Evolutionary conservation across 306 rosid genomes (phyloP).

Genomic region (Mimosa bimucronata): DNA sequence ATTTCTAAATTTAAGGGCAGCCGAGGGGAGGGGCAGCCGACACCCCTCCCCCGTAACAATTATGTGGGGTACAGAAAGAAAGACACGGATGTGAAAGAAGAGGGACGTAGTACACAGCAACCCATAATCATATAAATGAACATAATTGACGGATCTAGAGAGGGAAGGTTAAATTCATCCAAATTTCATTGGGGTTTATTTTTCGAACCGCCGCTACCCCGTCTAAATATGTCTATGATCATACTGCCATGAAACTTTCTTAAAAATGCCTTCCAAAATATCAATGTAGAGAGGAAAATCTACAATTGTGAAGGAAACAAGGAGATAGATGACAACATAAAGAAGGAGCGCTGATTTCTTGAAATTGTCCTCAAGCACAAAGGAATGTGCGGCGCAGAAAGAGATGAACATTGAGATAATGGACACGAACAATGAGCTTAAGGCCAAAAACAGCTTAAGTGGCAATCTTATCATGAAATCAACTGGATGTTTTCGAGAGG

Average conservation of each 20-base stretch:
- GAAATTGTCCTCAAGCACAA: not conserved
- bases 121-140: too few relatives aligned
- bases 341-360: not conserved
- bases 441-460: not conserved
- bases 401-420: not conserved
- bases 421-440: not conserved
- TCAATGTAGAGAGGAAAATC: not conserved
- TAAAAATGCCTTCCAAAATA: not conserved
- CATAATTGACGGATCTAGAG: not conserved
- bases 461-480: not conserved
- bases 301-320: not conserved
- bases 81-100: too few relatives aligned
- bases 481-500: not conserved
- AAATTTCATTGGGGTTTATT: not conserved
- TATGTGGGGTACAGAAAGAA: too few relatives aligned
- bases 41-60: too few relatives aligned
- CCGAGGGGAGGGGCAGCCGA: too few relatives aligned
- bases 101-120: too few relatives aligned
- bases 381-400: not conserved
- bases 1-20: too few relatives aligned
- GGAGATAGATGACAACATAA: not conserved
- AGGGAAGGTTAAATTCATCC: not conserved
- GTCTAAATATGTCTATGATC: not conserved
- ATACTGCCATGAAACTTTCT: not conserved
- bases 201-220: not conserved